Base-by-base conservation (phyloP, 2,329 filamentous ascomycete genomes). In the Pseudocercospora eumusae region DNA sequence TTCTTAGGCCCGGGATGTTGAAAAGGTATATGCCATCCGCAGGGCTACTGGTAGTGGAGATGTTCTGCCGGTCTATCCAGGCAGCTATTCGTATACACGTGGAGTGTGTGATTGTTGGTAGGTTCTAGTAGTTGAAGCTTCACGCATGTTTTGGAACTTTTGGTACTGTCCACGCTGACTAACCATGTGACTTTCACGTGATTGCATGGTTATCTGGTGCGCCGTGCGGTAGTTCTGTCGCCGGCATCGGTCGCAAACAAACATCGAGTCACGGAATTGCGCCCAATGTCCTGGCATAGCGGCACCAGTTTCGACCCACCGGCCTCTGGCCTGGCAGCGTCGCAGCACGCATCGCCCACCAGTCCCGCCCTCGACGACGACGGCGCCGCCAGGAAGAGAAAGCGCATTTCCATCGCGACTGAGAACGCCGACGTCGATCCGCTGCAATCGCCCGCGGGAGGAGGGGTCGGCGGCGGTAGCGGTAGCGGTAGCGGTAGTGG, bases 271-370 rank as follows among this genome's bases (percentile, higher is more conserved):
- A 25, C 47, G 47, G 25, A 52, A 52, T n/a, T 52, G 47, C 25
- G n/a, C 55, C 47, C 57, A 56, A 70, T 71, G 67, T 69, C 68
- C 62, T 70, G 68, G 68, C 64, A 67, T 61, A 47, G 56, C 54
- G 65, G 64, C 40, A 65, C 61, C 42, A 56, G 64, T 45, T 70
- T 70, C 56, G 69, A 71, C 60, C 60, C 63, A 62, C 68, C 65
- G 31, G 42, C 59, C 25, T 42, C 57, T 9, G 61, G 59, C 33
- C 61, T 64, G 59, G 52, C 59, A 47, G 61, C 63, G 60, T 65
- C 65, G 60, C 61, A 62, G 45, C 63, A 62, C 60, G 49, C 60
- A 18, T 63, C 59, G 45, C 57, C 63, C 25, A 64, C 64, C 47
- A 59, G 62, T 53, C 64, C 63, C 27, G 50, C 53, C 21, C 20